Base-by-base conservation (phyloP, 345 rosid genomes). In the Eucalyptus fibrosa region DNA sequence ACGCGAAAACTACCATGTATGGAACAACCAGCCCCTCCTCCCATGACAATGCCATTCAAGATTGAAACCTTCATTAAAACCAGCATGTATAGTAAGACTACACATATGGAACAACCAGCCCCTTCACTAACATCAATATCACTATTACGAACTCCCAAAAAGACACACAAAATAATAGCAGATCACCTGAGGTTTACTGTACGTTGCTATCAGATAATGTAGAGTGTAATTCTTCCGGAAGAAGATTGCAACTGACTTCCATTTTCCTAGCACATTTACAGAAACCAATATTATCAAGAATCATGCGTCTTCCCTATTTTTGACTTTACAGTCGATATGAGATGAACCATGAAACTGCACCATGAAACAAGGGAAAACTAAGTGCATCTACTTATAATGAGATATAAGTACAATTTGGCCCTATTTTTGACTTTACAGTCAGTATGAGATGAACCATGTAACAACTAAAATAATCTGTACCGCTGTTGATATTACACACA, bases 11-110 rank as follows among this genome's bases (percentile, higher is more conserved):
- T 92, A 87, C 98, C 99, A 91, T 96, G 97, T 16, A 96, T 37
- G 21, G 98, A 95, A 91, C 91, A 93, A 92, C 99, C 98, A 92
- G 93, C 95, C 53, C 98, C 99, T 34, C 97, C 98, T 90, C 99
- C 98, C 97, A 96, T 95, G 91, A 94, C 95, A 85, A 97, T 95
- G 89, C 99, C 99, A 92, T 96, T 91, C 56, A 96, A 94, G 88
- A 97, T 91, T 4, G 99, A 95, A 87, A 97, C 95, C 97, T 96
- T 96, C 96, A 69, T 17, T 17, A 45, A 86, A 85, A 17, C 14
- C 13, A 50, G 21, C 23, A 26, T 51, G 24, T 47, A 30, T 4
- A 86, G 34, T 86, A 62, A 56, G 59, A 30, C 32, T 34, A 34
- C n/a, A 42, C 13, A 4, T 30, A 32, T 51, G 21, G 55, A 51